These are phyloP conservation scores for Alternaria longipes DNA, from an alignment of 2,329 filamentous ascomycete genomes.

Conservation along the genomic window DNA sequence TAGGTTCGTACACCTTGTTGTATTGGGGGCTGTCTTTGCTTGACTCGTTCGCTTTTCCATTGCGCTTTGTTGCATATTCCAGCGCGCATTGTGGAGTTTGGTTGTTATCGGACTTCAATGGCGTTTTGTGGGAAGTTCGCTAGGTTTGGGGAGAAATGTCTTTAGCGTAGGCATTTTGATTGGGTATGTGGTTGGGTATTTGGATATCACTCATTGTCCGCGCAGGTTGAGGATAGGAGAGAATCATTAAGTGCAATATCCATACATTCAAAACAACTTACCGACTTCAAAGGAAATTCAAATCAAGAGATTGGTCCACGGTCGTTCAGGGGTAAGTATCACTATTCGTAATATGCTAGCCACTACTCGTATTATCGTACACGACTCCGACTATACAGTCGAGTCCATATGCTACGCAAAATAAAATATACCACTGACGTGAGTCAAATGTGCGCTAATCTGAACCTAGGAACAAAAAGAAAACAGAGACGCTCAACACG, in stretches of 20 bases:
- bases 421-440: not conserved
- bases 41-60: not conserved
- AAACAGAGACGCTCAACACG: not conserved
- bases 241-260: not conserved
- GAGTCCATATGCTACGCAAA: not conserved
- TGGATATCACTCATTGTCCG: not conserved
- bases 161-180: not conserved
- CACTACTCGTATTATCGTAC: conserved; percentile 1
- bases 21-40: not conserved
- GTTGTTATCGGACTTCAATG: not conserved
- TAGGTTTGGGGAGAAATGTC: not conserved
- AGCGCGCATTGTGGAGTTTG: conserved; percentile 5
- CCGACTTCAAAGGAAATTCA: too few relatives aligned
- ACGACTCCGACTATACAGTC: not conserved
- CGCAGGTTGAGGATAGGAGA: not conserved
- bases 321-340: not conserved
- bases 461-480: not conserved
- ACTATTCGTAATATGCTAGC: not conserved
- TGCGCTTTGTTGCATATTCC: conserved; percentile 5
- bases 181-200: not conserved
- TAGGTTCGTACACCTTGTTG: not conserved
- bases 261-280: not conserved
- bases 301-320: not conserved
- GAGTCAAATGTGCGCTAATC: not conserved
- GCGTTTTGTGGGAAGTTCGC: not conserved